Conservation (phyloP, 129 eudicot species). For the Scalesia atractyloides region DNA sequence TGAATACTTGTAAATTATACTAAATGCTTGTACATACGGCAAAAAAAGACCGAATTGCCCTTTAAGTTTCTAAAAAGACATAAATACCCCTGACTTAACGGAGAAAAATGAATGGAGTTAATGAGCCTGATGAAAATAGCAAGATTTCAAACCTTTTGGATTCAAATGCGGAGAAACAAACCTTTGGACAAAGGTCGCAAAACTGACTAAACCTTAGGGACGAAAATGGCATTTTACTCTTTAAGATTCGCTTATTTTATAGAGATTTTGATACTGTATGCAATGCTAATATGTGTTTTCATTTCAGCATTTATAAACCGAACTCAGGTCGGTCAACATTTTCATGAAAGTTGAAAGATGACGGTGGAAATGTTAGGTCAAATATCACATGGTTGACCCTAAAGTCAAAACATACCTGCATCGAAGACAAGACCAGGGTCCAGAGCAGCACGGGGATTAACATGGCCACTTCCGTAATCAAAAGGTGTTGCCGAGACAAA, state of each 20-base stretch:
- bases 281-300: not conserved
- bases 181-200: too few species aligned
- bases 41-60: too few species aligned
- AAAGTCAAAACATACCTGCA: slow-evolving; percentile 59
- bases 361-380: not conserved
- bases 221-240: not conserved
- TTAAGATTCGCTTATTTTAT: not conserved
- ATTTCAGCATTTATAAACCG: not conserved
- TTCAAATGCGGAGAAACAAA: too few species aligned
- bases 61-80: too few species aligned
- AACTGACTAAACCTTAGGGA: too few species aligned
- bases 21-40: too few species aligned
- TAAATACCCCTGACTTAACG: too few species aligned
- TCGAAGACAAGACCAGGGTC: slow-evolving; percentile 93
- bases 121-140: too few species aligned
- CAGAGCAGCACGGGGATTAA: slow-evolving; percentile 86
- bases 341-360: slow-evolving; percentile 4
- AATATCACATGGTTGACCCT: slow-evolving; percentile 4
- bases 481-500: slow-evolving; percentile 90
- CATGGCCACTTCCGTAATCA: slow-evolving; percentile 99
- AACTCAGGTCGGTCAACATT: not conserved
- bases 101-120: too few species aligned
- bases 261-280: not conserved
- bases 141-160: too few species aligned
- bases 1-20: too few species aligned